Evolutionary conservation across 257 asterid species (phyloP).

Genomic region (Hygrophila difformis): DNA sequence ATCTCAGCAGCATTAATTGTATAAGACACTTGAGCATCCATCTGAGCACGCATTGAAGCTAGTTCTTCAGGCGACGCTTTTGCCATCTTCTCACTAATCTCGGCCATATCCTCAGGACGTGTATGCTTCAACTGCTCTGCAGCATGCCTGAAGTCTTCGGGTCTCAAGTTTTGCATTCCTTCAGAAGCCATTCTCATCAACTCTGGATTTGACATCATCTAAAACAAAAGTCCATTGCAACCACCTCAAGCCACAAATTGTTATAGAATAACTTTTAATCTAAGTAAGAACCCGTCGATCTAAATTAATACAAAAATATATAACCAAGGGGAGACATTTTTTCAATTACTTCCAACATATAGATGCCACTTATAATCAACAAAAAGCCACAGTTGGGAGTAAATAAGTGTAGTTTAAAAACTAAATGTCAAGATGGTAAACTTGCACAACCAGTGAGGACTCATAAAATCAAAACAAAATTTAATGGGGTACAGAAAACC

Average conservation of each 20-base stretch:
- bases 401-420: not conserved
- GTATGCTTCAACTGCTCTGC: slow-evolving; percentile 91
- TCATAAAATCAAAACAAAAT: too few species aligned
- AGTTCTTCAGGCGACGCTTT: slow-evolving; percentile 89
- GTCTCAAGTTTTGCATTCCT: slow-evolving; percentile 83
- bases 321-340: too few species aligned
- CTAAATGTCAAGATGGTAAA: not conserved
- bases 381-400: too few species aligned
- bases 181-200: slow-evolving; percentile 88
- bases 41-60: slow-evolving; percentile 65
- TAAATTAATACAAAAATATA: too few species aligned
- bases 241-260: too few species aligned
- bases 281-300: too few species aligned
- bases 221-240: slow-evolving; percentile 20
- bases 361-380: too few species aligned
- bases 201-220: slow-evolving; percentile 99
- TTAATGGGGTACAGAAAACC: too few species aligned
- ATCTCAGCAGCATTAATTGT: slow-evolving; percentile 75
- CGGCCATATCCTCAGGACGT: slow-evolving; percentile 89
- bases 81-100: slow-evolving; percentile 82
- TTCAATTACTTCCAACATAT: too few species aligned
- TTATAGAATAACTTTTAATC: too few species aligned
- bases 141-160: slow-evolving; percentile 80
- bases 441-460: too few species aligned
- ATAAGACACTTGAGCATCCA: slow-evolving; percentile 80